Conservation (phyloP, 352 stramenopile species). For the Phytophthora lateralis region DNA sequence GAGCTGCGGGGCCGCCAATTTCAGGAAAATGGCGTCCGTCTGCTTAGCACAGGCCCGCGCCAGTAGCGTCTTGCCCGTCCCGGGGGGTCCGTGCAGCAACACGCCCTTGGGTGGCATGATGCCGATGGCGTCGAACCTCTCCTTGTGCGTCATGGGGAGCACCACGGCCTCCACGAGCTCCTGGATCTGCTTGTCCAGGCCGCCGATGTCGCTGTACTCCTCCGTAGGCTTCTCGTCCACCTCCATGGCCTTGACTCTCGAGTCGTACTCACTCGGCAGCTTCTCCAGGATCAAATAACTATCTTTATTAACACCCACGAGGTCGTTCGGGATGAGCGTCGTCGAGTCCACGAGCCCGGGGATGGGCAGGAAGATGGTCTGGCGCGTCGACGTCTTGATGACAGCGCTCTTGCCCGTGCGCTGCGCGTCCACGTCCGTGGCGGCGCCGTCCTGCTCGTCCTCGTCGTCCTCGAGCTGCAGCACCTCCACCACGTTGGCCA, state of each 20-base stretch:
- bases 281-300: slow-evolving; percentile 99
- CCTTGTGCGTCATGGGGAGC: slow-evolving; percentile 98
- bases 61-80: slow-evolving; percentile 98
- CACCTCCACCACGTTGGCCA: slow-evolving; percentile 98
- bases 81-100: slow-evolving; percentile 96
- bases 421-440: slow-evolving; percentile 92
- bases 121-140: slow-evolving; percentile 97
- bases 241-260: slow-evolving; percentile 98
- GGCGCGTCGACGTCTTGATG: slow-evolving; percentile 98
- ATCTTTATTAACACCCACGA: slow-evolving; percentile 99
- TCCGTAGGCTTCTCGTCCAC: slow-evolving; percentile 94
- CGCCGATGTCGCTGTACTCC: slow-evolving; percentile 96
- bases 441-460: slow-evolving; percentile 94
- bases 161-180: slow-evolving; percentile 98
- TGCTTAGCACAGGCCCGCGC: slow-evolving; percentile 98
- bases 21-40: slow-evolving; percentile 98
- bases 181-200: slow-evolving; percentile 98
- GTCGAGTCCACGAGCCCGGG: slow-evolving; percentile 96
- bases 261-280: slow-evolving; percentile 98
- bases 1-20: slow-evolving; percentile 97
- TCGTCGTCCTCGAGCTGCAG: slow-evolving; percentile 91
- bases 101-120: slow-evolving; percentile 97
- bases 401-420: slow-evolving; percentile 94
- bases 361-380: slow-evolving; percentile 99
- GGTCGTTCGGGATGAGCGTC: slow-evolving; percentile 95